Evolutionary conservation across 2,329 filamentous ascomycete species (phyloP), one percentile per base, ranked within the genome.

Genomic region (Ophioceras dolichostomum): DNA sequence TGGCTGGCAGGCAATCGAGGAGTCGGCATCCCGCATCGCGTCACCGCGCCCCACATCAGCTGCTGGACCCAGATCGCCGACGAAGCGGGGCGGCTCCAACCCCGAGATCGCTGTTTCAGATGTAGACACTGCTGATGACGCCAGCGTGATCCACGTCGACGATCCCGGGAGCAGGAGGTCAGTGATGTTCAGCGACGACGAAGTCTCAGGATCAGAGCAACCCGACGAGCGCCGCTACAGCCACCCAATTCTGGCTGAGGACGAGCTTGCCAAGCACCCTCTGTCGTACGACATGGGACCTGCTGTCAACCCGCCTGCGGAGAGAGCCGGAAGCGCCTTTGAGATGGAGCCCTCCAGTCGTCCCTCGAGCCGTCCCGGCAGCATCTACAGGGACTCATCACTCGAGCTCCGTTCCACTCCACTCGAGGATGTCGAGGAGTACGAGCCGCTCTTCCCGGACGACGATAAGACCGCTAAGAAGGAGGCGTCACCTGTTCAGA

Each of bases 361-460:
- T 8, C 38, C 41, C n/a, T 34, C 29, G 10, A 44, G 45, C 27
- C 46, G 45, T 26, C 64, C 73, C 5, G 69, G 70, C 41, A 86
- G 80, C 52, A 64, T 78, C 29, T 76, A 79, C 52, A 75, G 70
- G 44, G 65, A 62, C 32, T 60, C 68, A 5, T 36, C 32, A 6
- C 61, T 62, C 38, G 65, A 79, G 57, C 54, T 79, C 57, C 61
- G 62, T 51, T 60, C 75, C 31, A 87, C 81, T 4, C 84, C 83
- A 5, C 63, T 94, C 8, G 86, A 93, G 49, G 82, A 94, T 50
- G 83, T 94, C 5, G 81, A 88, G 49, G 88, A 96, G 56, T 96
- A 96, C 51, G 89, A 96, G 55, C 91, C 91, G 2, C 64, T 98
- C 4, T 98, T 98, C 59, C 79, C 84, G 0, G 87, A 91, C 39